Percentiles rank a stretch among this genome's conserved stretches.
Evolutionary conservation across 225 moss, liverwort and hornwort genomes (phyloP).

Genomic region (Pseudoscleropodium purum): DNA sequence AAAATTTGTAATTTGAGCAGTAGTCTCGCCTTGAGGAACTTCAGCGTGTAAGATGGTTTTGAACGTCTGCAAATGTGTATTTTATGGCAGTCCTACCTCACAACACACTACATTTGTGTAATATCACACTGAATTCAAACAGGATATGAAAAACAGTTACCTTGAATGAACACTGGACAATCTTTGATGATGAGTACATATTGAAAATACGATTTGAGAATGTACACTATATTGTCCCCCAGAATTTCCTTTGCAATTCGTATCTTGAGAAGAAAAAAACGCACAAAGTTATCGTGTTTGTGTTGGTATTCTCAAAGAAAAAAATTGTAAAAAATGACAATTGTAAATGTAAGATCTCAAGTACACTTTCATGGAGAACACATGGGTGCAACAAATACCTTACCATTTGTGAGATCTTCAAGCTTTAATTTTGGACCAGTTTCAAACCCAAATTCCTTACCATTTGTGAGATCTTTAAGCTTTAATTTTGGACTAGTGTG

Average conservation of each 20-base stretch:
- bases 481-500: not conserved
- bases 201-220: not conserved
- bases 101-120: not conserved
- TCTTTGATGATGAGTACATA: not conserved
- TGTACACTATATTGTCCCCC: not conserved
- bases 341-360: not conserved
- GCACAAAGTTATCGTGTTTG: not conserved
- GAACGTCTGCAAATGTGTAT: not conserved
- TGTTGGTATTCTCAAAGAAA: too few relatives aligned
- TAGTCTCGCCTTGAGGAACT: too few relatives aligned
- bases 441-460: not conserved
- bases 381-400: too few relatives aligned
- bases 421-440: too few relatives aligned
- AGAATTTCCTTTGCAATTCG: not conserved
- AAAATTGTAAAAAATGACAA: not conserved
- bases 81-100: not conserved
- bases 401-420: not conserved
- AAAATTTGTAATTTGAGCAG: not conserved
- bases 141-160: not conserved
- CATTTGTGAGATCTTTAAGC: not conserved
- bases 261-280: not conserved
- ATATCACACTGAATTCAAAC: too few relatives aligned
- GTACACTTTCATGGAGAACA: not conserved
- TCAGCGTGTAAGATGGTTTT: too few relatives aligned
- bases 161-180: not conserved